phyloP scores from a whole-genome alignment of 495 filamentous ascomycete species.

The Neurospora sp. region DNA sequence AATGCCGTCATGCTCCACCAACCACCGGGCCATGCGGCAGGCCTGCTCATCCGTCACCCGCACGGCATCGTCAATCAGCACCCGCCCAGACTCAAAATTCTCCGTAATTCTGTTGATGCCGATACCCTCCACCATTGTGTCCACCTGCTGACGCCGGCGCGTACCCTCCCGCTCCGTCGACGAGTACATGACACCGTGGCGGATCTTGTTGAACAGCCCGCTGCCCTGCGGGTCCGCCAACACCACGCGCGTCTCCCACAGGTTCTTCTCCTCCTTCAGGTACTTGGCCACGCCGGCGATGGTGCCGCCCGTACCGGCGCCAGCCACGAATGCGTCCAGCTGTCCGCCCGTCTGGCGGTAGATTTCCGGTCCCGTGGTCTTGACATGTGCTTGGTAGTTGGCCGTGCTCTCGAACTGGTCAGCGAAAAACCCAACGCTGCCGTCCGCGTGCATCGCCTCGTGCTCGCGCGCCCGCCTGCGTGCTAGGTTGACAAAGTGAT shows the following conservation, averaged over 20 bases:
- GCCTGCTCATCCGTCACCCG: slow-evolving; percentile 89
- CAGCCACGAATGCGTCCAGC: slow-evolving; percentile 85
- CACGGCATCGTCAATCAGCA: slow-evolving; percentile 81
- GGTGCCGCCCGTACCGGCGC: slow-evolving; percentile 94
- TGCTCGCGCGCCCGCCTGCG: slow-evolving; percentile 67
- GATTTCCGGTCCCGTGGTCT: slow-evolving; percentile 84
- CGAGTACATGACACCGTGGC: slow-evolving; percentile 94
- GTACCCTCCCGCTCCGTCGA: slow-evolving; percentile 81
- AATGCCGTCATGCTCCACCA: slow-evolving; percentile 92
- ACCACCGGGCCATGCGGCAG: slow-evolving; percentile 82
- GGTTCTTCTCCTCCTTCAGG: slow-evolving; percentile 52
- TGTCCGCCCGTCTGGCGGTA: slow-evolving; percentile 62
- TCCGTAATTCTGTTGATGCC: slow-evolving; percentile 86
- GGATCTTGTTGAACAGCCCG: slow-evolving; percentile 82
- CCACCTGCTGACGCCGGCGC: slow-evolving; percentile 76
- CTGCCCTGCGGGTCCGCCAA: slow-evolving; percentile 92
- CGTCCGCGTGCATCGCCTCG: slow-evolving; percentile 32
- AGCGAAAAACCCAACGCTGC: slow-evolving; percentile 71
- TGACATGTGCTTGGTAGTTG: slow-evolving; percentile 78
- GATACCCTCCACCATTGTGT: slow-evolving; percentile 93
- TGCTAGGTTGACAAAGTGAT: slow-evolving; percentile 92
- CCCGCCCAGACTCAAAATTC: slow-evolving; percentile 81
- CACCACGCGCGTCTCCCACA: slow-evolving; percentile 53
- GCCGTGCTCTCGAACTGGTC: slow-evolving; percentile 90
- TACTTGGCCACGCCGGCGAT: slow-evolving; percentile 77